Percentiles rank a stretch among this genome's conserved stretches.
Evolutionary conservation across 495 filamentous ascomycete species (phyloP).

Genomic region (Lasiosphaeris hirsuta): DNA sequence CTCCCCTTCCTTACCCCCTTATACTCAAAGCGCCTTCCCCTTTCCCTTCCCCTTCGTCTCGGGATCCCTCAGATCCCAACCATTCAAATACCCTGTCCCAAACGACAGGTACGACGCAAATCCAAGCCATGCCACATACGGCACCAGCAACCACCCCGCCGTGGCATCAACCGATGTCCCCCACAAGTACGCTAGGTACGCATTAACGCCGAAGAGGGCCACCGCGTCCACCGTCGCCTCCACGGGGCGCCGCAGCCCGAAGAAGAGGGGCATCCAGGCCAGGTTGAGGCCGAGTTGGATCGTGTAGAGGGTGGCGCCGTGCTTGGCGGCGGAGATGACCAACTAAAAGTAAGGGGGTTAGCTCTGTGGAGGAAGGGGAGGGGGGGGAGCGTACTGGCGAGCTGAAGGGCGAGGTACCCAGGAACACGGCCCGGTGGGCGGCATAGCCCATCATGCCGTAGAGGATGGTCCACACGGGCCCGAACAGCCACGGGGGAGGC

Average conservation of each 20-base stretch:
- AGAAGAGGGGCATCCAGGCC: slow-evolving; percentile 94
- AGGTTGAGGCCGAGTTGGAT: slow-evolving; percentile 81
- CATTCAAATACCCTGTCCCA: slow-evolving; percentile 71
- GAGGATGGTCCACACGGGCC: slow-evolving; percentile 79
- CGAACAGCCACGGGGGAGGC: slow-evolving; percentile 78
- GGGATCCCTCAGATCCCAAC: slow-evolving; percentile 53
- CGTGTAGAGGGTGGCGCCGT: slow-evolving; percentile 73
- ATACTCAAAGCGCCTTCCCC: not conserved
- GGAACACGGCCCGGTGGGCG: slow-evolving; percentile 61
- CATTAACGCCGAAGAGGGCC: slow-evolving; percentile 63
- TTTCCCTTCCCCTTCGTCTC: slow-evolving; percentile 4
- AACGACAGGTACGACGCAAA: slow-evolving; percentile 79
- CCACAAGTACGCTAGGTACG: slow-evolving; percentile 70
- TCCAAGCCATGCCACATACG: slow-evolving; percentile 77
- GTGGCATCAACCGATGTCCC: slow-evolving; percentile 61
- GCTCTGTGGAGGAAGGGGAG: not conserved
- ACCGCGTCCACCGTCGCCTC: slow-evolving; percentile 74
- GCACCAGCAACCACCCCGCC: slow-evolving; percentile 69
- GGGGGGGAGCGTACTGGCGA: slow-evolving; percentile 16
- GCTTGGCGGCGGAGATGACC: slow-evolving; percentile 37
- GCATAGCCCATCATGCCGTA: slow-evolving; percentile 91
- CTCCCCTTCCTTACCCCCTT: not conserved
- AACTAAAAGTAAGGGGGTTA: not conserved
- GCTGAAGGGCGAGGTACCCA: slow-evolving; percentile 48
- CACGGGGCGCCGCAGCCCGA: slow-evolving; percentile 63